Base-by-base conservation (phyloP, 1,284 basidiomycete genomes). In the Ceratobasidium theobromae region DNA sequence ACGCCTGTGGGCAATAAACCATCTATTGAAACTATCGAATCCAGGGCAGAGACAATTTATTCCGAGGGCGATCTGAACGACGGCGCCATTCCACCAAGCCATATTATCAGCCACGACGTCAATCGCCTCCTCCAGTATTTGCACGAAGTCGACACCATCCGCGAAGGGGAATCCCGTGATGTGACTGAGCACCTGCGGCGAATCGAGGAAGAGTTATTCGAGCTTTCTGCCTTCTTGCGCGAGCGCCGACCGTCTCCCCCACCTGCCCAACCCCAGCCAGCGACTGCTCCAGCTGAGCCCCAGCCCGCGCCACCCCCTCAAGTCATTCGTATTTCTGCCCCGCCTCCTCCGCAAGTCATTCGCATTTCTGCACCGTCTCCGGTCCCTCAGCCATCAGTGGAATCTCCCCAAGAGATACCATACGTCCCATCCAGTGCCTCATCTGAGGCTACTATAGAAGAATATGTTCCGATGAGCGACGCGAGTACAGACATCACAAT, bases 121-220 rank as follows among this genome's bases (percentile, higher is more conserved):
- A 84, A 86, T 69, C 78, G 82, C 6, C 74, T 92, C 11, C 79
- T 86, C 25, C 82, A 87, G 9, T 83, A 86, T 67, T 74, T 92
- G n/a, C 80, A 85, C 30, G 80, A 82, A 8, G 77, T 86, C 35
- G 83, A 89, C 71, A 78, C 80, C 38, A 76, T 78, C 16, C 77
- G 86, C 62, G 84, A 83, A 0, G 78, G 81, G 1, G 88, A 91
- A 70, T 82, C 80, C 51, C 76, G 81, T 40, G 85, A 86, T 16
- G 73, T 91, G 23, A 79, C 81, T 0, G 83, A 83, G 40, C 84
- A 85, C 69, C 76, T 92, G 1, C 79, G 79, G 46, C 80, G 81
- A 0, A 81, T 92, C 53, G 80, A 84, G 58, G 79, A 86, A 35
- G 85, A 88, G 69, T 74, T 92, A 3, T 78, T 78, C 23, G 82